A percentile compares a stretch with the other conserved stretches of the same genome.
phyloP scores from a whole-genome alignment of 2,329 filamentous ascomycete species.

The Xylariaceae sp. region DNA sequence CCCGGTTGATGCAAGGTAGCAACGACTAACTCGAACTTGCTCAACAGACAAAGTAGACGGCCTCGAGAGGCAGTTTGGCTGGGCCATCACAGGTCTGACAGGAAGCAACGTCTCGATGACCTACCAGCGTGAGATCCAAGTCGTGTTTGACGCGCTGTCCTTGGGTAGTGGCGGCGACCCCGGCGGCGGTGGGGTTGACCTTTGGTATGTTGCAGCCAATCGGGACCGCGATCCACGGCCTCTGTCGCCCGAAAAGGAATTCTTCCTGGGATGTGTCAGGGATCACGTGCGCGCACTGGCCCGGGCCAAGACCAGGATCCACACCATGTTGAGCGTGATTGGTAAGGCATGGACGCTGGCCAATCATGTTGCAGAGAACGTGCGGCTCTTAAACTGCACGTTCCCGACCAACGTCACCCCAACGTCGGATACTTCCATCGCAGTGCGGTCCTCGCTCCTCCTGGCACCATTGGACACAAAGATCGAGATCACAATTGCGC shows the following conservation, averaged over 20 bases:
- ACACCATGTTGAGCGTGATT: constrained; percentile 54
- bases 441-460: constrained; percentile 56
- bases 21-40: constrained; percentile 33
- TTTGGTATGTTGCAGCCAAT: constrained; percentile 62
- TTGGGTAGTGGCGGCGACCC: constrained; percentile 34
- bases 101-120: constrained; percentile 64
- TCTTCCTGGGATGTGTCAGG: constrained; percentile 68
- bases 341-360: constrained; percentile 62
- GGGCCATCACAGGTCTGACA: constrained; percentile 63
- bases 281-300: constrained; percentile 59
- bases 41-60: constrained; percentile 56
- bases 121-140: constrained; percentile 65
- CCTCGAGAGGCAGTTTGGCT: constrained; percentile 63
- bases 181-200: constrained; percentile 60
- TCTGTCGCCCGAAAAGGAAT: constrained; percentile 62
- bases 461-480: constrained; percentile 62
- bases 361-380: constrained; percentile 51
- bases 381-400: constrained; percentile 55
- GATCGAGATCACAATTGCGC: constrained; percentile 55
- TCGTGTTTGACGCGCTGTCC: constrained; percentile 67
- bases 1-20: no score
- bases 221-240: constrained; percentile 49
- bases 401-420: constrained; percentile 61
- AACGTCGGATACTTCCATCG: constrained; percentile 59
- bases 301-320: constrained; percentile 49